phyloP scores from a whole-genome alignment of 345 rosid genomes.

The Euphorbia tirucalli region DNA sequence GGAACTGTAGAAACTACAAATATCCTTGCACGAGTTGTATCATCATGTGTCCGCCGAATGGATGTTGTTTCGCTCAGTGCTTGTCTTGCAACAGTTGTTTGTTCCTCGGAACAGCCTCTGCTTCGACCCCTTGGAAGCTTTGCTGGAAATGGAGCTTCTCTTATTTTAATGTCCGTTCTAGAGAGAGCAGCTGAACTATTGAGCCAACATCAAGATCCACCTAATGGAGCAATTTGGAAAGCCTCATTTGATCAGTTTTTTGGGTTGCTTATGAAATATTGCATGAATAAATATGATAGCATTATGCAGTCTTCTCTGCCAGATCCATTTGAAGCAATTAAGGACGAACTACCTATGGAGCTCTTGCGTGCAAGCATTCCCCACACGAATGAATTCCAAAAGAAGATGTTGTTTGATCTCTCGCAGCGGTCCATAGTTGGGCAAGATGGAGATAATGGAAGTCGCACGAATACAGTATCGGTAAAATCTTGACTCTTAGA shows the following conservation, averaged over 20 bases:
- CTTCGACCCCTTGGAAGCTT: constrained; percentile 84
- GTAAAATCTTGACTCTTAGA: neutral
- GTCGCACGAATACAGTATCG: constrained; percentile 16
- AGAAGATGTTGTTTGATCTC: constrained; percentile 68
- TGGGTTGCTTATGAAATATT: constrained; percentile 69
- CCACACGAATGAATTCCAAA: constrained; percentile 78
- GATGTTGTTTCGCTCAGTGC: constrained; percentile 74
- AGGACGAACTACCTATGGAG: constrained; percentile 81
- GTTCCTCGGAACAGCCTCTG: constrained; percentile 90
- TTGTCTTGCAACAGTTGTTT: constrained; percentile 82
- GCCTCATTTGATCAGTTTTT: constrained; percentile 86
- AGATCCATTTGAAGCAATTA: constrained; percentile 70
- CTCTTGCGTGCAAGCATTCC: constrained; percentile 81
- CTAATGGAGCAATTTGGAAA: constrained; percentile 69
- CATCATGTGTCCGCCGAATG: constrained; percentile 60
- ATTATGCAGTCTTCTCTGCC: constrained; percentile 61
- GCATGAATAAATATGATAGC: constrained; percentile 68
- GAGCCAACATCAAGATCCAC: constrained; percentile 46
- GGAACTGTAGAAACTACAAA: constrained; percentile 58
- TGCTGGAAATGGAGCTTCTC: constrained; percentile 76
- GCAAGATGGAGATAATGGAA: constrained; percentile 32
- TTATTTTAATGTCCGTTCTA: constrained; percentile 59
- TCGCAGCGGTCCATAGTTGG: constrained; percentile 64
- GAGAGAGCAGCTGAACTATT: constrained; percentile 75
- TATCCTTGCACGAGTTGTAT: constrained; percentile 60